These are phyloP conservation scores for Ogataea pini DNA, from an alignment of 805 yeast species.

Conservation along the genomic window DNA sequence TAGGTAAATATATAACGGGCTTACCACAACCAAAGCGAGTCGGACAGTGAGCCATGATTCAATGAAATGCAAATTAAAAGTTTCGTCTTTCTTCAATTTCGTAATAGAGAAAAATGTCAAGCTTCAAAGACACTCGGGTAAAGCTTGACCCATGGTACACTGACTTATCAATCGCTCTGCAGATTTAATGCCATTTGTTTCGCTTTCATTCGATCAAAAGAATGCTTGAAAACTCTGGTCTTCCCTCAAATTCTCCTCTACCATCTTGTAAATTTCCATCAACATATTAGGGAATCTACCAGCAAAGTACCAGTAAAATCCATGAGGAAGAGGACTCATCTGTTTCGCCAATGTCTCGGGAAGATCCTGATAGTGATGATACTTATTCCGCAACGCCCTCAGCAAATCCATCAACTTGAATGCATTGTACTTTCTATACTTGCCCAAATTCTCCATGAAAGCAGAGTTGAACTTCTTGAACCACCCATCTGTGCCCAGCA, in stretches of 20 bases:
- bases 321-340: conserved; percentile 82
- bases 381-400: conserved; percentile 88
- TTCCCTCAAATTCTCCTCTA: conserved; percentile 53
- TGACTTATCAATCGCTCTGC: too few relatives aligned
- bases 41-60: too few relatives aligned
- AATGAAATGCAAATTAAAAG: too few relatives aligned
- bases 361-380: conserved; percentile 91
- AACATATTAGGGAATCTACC: conserved; percentile 74
- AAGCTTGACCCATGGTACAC: too few relatives aligned
- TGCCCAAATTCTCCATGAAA: conserved; percentile 82
- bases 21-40: not conserved
- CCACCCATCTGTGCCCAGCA: conserved; percentile 74
- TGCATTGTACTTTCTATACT: conserved; percentile 84
- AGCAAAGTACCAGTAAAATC: conserved; percentile 78
- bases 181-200: too few relatives aligned
- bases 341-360: conserved; percentile 62
- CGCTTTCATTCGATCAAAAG: too few relatives aligned
- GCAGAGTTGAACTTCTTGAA: conserved; percentile 65
- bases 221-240: conserved; percentile 61
- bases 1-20: not conserved
- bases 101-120: too few relatives aligned
- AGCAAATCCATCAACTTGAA: conserved; percentile 79
- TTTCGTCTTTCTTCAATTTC: too few relatives aligned
- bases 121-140: too few relatives aligned
- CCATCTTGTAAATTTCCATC: conserved; percentile 70